A percentile compares a stretch with the other conserved stretches of the same genome.
These are phyloP conservation scores for Panellus pusillus DNA, from an alignment of 768 basidiomycete species.

Conservation along the genomic window DNA sequence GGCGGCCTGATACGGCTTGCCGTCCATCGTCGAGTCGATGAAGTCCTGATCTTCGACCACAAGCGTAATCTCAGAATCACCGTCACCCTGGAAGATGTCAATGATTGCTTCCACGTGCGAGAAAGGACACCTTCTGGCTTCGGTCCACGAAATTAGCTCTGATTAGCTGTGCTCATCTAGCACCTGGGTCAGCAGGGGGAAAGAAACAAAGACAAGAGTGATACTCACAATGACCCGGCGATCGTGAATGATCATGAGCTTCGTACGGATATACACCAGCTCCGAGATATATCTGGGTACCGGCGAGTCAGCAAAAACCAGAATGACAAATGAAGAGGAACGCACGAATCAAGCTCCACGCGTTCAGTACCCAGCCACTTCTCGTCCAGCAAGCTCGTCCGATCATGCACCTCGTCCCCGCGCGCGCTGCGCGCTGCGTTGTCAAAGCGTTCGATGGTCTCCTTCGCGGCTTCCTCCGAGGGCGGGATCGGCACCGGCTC, in stretches of 20 bases:
- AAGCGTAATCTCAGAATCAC: conserved; percentile 92
- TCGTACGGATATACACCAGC: conserved; percentile 79
- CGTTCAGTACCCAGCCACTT: conserved; percentile 81
- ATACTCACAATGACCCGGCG: conserved; percentile 76
- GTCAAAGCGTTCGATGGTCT: conserved; percentile 74
- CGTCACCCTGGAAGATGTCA: conserved; percentile 62
- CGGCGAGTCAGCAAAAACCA: conserved; percentile 7
- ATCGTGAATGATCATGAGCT: conserved; percentile 96
- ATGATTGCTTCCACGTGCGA: conserved; percentile 2
- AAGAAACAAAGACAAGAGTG: not conserved
- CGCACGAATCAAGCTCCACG: conserved; percentile 80
- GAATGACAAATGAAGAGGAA: conserved; percentile 24
- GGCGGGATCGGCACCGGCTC: conserved; percentile 71
- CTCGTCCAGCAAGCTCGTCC: conserved; percentile 67
- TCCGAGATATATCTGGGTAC: conserved; percentile 73
- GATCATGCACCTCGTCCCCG: conserved; percentile 63
- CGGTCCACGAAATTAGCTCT: conserved; percentile 94
- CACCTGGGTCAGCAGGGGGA: not conserved
- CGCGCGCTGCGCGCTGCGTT: conserved; percentile 53
- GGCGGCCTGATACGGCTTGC: conserved; percentile 65
- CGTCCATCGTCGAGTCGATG: conserved; percentile 77
- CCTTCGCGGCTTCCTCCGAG: conserved; percentile 63
- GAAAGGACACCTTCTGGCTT: conserved; percentile 59
- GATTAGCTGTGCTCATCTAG: conserved; percentile 91
- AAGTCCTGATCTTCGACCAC: conserved; percentile 88